Conservation (phyloP, 768 basidiomycete genomes). For the Termitomyces sp. region DNA sequence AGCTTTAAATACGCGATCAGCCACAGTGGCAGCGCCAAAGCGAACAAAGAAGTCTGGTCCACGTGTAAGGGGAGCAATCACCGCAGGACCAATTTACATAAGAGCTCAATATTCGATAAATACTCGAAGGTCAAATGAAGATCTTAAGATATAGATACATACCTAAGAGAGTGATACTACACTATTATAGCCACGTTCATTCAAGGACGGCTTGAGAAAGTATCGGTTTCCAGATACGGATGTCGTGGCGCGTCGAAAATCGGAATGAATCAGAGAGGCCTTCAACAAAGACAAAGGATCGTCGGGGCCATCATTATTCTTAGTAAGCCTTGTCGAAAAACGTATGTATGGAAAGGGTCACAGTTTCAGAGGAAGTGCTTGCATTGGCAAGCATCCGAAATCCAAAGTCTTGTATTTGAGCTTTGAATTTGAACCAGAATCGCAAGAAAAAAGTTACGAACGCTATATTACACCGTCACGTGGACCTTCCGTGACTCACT, state of each 20-base stretch:
- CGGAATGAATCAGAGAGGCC: not conserved
- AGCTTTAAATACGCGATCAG: not conserved
- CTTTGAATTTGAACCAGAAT: no score
- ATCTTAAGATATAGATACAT: not conserved
- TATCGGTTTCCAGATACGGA: not conserved
- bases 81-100: not conserved
- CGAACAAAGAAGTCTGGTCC: not conserved
- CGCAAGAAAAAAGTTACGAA: no score
- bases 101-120: not conserved
- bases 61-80: slow-evolving; percentile 2
- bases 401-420: no score
- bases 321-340: not conserved
- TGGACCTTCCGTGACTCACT: no score
- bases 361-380: no score
- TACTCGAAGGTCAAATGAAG: not conserved
- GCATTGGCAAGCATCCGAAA: no score
- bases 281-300: no score
- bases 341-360: not conserved
- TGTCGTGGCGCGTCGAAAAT: not conserved
- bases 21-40: not conserved
- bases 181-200: not conserved
- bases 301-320: no score
- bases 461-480: no score
- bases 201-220: not conserved
- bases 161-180: not conserved